Base-by-base conservation (phyloP, 2,329 filamentous ascomycete genomes). In the Metarhizium sp. region DNA sequence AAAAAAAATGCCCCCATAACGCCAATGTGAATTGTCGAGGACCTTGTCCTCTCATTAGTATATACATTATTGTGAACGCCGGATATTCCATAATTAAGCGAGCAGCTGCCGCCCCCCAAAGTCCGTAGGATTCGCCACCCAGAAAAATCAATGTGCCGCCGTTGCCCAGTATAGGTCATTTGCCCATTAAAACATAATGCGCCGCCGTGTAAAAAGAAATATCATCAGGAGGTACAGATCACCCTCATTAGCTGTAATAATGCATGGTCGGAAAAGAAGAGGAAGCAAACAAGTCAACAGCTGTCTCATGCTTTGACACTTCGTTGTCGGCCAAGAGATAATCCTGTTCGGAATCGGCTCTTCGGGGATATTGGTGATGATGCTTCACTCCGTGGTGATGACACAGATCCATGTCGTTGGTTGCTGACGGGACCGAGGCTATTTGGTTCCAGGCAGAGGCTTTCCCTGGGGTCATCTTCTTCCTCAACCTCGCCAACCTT, bases 361-460 rank as follows among this genome's bases (percentile, higher is more conserved):
- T 64, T 66, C 50, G 64, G 65, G 50, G 64, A 65, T 58, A 61
- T 60, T 53, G 61, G 61, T 18, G 56, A 54, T 11, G 62, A 58
- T 32, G 60, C 61, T 36, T 66, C 63, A 53, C 61, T 61, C 50
- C 61, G 49, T 4, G 58, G 55, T n/a, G 58, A 46, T 11, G 55
- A 49, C 2, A 46, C 43, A 30, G 53, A 55, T 18, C 70, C 69
- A 57, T 71, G 76, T 64, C 73, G 75, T 64, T 73, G 73, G 42
- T 75, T 79, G 6, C 71, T 77, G 34, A 72, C 62, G n/a, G 76
- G 66, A 32, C 59, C 13, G 16, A 30, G 43, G 4, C 54, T 56
- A 60, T 38, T 64, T 58, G 46, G 63, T 60, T 57, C 66, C 58
- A 43, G 58, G 55, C 56, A 58, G 50, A 8, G 55, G 60, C 46